Percentiles rank a stretch among this genome's conserved stretches.
phyloP scores from a whole-genome alignment of 1,284 basidiomycete genomes.

The Leccinum huronense region DNA sequence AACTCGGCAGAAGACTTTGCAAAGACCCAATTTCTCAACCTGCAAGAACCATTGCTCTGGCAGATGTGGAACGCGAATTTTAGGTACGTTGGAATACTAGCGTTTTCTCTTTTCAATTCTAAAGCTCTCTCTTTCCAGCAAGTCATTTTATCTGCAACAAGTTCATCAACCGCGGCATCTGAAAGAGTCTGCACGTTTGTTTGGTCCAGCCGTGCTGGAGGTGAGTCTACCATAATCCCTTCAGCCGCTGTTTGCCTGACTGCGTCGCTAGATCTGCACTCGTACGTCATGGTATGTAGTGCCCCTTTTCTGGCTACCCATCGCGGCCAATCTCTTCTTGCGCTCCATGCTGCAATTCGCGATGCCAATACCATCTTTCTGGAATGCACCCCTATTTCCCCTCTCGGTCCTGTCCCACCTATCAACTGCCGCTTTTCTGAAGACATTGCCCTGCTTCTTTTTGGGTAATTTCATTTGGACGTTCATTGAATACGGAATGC shows the following conservation, averaged over 20 bases:
- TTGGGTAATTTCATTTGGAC: conserved; percentile 93
- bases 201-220: conserved; percentile 83
- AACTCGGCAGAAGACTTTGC: conserved; percentile 76
- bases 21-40: conserved; percentile 91
- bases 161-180: conserved; percentile 96
- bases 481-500: conserved; percentile 90
- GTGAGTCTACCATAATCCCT: conserved; percentile 36
- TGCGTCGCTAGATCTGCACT: conserved; percentile 63
- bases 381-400: conserved; percentile 54
- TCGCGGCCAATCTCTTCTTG: conserved; percentile 77
- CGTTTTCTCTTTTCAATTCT: background rate
- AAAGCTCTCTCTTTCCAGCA: conserved; percentile 45
- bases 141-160: conserved; percentile 94
- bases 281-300: conserved; percentile 95
- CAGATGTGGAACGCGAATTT: conserved; percentile 87
- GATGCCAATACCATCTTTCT: conserved; percentile 57
- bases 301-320: conserved; percentile 90
- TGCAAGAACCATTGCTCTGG: conserved; percentile 80
- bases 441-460: conserved; percentile 67
- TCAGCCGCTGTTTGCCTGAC: conserved; percentile 7
- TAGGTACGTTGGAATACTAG: conserved; percentile 41
- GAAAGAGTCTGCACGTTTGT: conserved; percentile 83
- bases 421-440: conserved; percentile 46
- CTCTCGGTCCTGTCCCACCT: conserved; percentile 46
- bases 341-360: conserved; percentile 85